These are phyloP conservation scores for Sporothrix curviconia DNA, from an alignment of 2,329 filamentous ascomycete species.

Conservation along the genomic window DNA sequence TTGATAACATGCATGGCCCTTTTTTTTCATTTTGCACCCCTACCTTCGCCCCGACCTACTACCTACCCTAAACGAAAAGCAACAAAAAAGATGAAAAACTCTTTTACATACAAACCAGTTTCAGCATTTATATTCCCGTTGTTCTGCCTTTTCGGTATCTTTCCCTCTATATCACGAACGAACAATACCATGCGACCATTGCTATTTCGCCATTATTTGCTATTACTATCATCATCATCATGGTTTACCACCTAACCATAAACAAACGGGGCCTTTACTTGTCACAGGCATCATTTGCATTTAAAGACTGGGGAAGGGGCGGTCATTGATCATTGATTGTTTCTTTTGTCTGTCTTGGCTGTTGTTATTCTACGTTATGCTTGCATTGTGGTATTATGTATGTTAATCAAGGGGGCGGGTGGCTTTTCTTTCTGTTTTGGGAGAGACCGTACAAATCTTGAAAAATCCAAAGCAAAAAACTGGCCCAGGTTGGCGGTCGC, in stretches of 20 bases:
- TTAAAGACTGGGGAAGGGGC: not conserved
- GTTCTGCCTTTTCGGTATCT: not conserved
- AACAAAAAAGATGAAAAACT: not conserved
- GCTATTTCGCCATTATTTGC: no score
- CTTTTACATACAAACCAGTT: not conserved
- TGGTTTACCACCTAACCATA: no score
- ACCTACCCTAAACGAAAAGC: not conserved
- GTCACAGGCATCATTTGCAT: conserved; percentile 6
- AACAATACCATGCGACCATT: not conserved
- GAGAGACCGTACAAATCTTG: conserved; percentile 2
- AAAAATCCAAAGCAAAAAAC: not conserved
- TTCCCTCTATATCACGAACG: not conserved
- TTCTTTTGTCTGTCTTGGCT: not conserved
- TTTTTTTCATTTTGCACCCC: no score
- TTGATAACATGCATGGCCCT: no score
- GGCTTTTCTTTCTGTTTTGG: not conserved
- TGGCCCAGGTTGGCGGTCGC: conserved; percentile 12
- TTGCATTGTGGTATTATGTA: not conserved
- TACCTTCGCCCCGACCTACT: not conserved
- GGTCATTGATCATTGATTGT: not conserved
- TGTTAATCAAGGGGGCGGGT: not conserved
- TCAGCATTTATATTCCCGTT: not conserved
- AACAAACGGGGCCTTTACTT: no score
- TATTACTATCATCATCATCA: not conserved
- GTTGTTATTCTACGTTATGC: not conserved